Percentiles rank a stretch among this genome's conserved stretches.
Evolutionary conservation across 2,329 filamentous ascomycete genomes (phyloP).

Genomic region (Pseudogymnoascus sp.): DNA sequence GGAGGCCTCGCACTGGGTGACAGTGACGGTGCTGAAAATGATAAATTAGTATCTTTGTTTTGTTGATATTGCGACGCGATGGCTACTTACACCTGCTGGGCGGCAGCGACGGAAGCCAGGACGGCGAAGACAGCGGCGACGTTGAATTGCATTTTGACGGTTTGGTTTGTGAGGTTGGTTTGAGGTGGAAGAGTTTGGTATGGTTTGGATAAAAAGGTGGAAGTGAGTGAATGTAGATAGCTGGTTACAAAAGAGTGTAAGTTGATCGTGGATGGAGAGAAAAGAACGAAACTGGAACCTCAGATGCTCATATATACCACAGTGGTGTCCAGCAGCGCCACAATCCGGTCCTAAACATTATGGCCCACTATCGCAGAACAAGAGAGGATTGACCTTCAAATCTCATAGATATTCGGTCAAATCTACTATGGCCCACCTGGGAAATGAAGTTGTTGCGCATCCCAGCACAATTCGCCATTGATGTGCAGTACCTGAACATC

Average conservation of each 20-base stretch:
- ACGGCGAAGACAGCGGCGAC: conserved; percentile 24
- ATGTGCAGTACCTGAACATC: too few species aligned
- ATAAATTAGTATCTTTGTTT: conserved; percentile 13
- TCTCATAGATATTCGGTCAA: conserved; percentile 6
- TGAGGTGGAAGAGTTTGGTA: conserved; percentile 11
- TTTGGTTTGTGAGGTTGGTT: conserved; percentile 17
- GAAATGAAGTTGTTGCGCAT: conserved; percentile 12
- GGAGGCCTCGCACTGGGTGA: conserved; percentile 21
- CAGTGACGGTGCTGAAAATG: conserved; percentile 23
- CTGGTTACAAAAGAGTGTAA: conserved; percentile 25
- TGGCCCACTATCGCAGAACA: background rate
- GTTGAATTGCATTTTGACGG: conserved; percentile 31
- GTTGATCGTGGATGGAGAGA: conserved; percentile 24
- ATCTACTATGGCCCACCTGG: background rate
- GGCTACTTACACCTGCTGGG: conserved; percentile 18
- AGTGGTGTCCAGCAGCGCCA: conserved; percentile 8
- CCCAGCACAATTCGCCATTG: conserved; percentile 12
- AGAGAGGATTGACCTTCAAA: conserved; percentile 3
- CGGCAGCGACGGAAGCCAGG: conserved; percentile 24
- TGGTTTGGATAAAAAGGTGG: conserved; percentile 13
- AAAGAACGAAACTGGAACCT: conserved; percentile 11
- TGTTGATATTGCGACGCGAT: background rate
- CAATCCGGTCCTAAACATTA: conserved; percentile 1
- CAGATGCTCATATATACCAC: conserved; percentile 6
- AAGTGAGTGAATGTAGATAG: conserved; percentile 16